These are phyloP conservation scores for Lentinula lateritia DNA, from an alignment of 768 basidiomycete species.

Conservation along the genomic window DNA sequence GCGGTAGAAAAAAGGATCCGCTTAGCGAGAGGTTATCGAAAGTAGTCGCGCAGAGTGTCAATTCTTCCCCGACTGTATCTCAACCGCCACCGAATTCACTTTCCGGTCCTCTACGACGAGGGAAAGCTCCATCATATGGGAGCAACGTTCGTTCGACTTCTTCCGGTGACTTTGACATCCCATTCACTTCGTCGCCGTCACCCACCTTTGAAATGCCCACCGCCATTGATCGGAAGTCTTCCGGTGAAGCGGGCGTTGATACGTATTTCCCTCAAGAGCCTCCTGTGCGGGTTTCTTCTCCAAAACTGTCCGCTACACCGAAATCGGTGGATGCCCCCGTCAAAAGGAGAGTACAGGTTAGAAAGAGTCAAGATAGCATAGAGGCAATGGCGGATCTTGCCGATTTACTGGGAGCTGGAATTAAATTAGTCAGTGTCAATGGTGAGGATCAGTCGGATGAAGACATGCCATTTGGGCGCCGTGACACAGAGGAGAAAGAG, in stretches of 20 bases:
- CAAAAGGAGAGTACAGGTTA: not conserved
- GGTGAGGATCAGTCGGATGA: conserved; percentile 25
- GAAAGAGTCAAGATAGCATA: conserved; percentile 1
- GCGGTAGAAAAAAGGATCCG: conserved; percentile 24
- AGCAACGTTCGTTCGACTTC: not conserved
- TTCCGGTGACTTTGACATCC: not conserved
- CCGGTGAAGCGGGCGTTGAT: not conserved
- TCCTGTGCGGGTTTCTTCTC: not conserved
- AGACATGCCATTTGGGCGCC: not conserved
- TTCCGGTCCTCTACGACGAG: not conserved
- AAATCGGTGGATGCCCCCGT: not conserved
- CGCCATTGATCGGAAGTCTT: not conserved
- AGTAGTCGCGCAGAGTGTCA: conserved; percentile 24
- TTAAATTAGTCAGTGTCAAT: conserved; percentile 33
- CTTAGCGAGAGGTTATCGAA: conserved; percentile 38
- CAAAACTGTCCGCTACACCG: not conserved
- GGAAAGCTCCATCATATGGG: not conserved
- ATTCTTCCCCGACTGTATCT: not conserved
- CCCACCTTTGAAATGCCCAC: not conserved
- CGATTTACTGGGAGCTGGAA: conserved; percentile 34
- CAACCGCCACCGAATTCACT: not conserved
- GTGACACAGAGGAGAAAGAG: conserved; percentile 17
- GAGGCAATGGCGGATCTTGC: conserved; percentile 34
- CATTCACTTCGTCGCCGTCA: not conserved
- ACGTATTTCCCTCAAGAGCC: not conserved